Base-by-base conservation (phyloP, 805 yeast genomes). In the Kazachstania martiniae region DNA sequence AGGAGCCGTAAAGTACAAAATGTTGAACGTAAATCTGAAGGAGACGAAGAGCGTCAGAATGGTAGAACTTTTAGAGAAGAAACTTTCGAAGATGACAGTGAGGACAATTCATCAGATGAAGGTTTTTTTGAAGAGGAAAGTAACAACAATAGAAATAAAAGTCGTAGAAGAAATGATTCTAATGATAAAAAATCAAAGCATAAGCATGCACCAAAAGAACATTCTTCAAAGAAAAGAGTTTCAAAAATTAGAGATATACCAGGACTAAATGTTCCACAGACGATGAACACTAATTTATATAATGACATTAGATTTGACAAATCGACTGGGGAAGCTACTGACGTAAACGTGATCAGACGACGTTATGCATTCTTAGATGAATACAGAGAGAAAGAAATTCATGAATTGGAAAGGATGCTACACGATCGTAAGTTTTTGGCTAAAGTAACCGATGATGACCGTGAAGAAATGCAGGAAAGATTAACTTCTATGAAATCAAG, bases 291-390 rank as follows among this genome's bases (percentile, higher is more conserved):
- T 12, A 63, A 62, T 12, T 57, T 78, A 18, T 77, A 80, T 51
- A 68, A 72, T 30, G 98, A 91, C 60, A 78, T 93, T 21, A 67
- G 98, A 44, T 91, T 91, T 53, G 95, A 91, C 56, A 70, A 89
- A 3, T 86, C 95, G 0, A 74, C 74, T 41, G 97, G 97, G 36
- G 79, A 74, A 45, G 83, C 91, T 1, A 80, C 80, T 43, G 89
- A 87, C 51, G 59, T 71, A 37, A 61, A 65, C 21, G 65, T 67
- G 37, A 70, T 82, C 12, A 66, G 96, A 38, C 72, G 74, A 47
- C 77, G 89, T 48, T 91, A 91, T 60, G 69, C 73, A 27, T 91
- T 91, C 51, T 60, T 91, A 36, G 94, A 86, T 55, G 86, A 80
- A 25, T 91, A 91, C 54, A 69, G 97, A 53, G 66, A 77, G 41